phyloP scores from a whole-genome alignment of 1,139 yeast species.

The Protomyces lactucae-debilis region DNA sequence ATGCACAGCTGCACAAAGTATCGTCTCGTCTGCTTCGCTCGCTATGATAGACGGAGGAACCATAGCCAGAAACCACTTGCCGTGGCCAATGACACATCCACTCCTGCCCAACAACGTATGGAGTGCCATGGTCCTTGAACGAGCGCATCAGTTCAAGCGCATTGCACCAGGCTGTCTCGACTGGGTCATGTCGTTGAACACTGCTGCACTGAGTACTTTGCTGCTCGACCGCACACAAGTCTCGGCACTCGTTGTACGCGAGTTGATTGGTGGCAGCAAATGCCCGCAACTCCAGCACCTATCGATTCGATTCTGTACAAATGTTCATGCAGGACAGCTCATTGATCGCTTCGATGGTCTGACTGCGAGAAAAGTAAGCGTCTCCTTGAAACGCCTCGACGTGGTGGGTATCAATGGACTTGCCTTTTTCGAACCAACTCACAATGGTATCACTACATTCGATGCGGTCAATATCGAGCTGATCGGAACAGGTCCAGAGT shows the following conservation, averaged over 20 bases:
- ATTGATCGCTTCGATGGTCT: not conserved
- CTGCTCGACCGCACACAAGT: not conserved
- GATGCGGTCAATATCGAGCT: slow-evolving; percentile 9
- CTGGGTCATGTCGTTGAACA: not conserved
- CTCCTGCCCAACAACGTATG: not conserved
- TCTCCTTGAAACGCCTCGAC: slow-evolving; percentile 3
- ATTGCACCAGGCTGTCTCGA: not conserved
- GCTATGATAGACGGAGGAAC: not conserved
- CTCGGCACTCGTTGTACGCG: not conserved
- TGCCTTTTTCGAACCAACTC: slow-evolving; percentile 16
- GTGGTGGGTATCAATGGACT: slow-evolving; percentile 16
- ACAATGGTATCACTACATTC: slow-evolving; percentile 15
- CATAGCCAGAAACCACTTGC: not conserved
- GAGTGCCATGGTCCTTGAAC: not conserved
- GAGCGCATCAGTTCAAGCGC: not conserved
- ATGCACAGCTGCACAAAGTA: not conserved
- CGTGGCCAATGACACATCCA: not conserved
- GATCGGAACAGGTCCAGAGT: slow-evolving; percentile 20
- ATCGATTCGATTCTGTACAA: not conserved
- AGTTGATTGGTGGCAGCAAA: not conserved
- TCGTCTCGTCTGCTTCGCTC: not conserved
- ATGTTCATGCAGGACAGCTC: not conserved
- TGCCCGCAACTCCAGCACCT: not conserved
- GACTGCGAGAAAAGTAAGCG: not conserved
- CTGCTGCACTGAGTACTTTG: not conserved